A percentile compares a stretch with the other conserved stretches of the same genome.
Conservation (phyloP, 495 filamentous ascomycete genomes). For the Hypoxylon crocopeplum region DNA sequence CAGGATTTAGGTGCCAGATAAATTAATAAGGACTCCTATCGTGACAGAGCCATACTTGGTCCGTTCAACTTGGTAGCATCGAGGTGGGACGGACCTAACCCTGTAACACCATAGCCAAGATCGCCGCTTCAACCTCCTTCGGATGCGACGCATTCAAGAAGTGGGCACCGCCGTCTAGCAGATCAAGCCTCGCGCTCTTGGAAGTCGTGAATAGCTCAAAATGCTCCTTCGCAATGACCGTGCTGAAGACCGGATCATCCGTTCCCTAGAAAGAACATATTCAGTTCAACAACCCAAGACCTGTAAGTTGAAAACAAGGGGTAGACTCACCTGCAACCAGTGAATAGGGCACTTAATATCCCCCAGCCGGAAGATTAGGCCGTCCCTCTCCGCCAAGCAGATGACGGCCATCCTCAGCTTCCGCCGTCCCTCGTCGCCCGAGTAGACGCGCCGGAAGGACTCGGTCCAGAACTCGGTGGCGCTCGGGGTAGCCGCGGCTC, state of each 20-base stretch:
- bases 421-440: conserved; percentile 63
- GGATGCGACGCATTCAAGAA: conserved; percentile 65
- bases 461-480: conserved; percentile 58
- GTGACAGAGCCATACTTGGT: too few relatives aligned
- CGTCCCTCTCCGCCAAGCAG: conserved; percentile 65
- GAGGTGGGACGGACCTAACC: too few relatives aligned
- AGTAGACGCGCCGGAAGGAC: conserved; percentile 61
- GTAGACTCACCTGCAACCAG: conserved; percentile 65
- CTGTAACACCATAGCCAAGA: conserved; percentile 60
- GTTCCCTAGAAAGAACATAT: conserved; percentile 52
- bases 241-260: conserved; percentile 58
- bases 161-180: conserved; percentile 62
- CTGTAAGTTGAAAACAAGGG: neutral
- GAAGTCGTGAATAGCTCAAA: conserved; percentile 64
- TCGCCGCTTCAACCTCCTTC: conserved; percentile 57
- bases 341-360: conserved; percentile 66
- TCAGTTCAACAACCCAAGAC: conserved; percentile 1
- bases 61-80: too few relatives aligned
- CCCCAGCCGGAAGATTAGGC: conserved; percentile 57
- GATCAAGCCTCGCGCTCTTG: conserved; percentile 54
- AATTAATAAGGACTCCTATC: too few relatives aligned
- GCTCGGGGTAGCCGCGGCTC: conserved; percentile 49
- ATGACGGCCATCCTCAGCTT: conserved; percentile 63
- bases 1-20: too few relatives aligned
- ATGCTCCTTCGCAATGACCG: conserved; percentile 58